A percentile compares a stretch with the other conserved stretches of the same genome.
These are phyloP conservation scores for Lepidium campestre DNA, from an alignment of 441 rosid genomes.

Conservation along the genomic window DNA sequence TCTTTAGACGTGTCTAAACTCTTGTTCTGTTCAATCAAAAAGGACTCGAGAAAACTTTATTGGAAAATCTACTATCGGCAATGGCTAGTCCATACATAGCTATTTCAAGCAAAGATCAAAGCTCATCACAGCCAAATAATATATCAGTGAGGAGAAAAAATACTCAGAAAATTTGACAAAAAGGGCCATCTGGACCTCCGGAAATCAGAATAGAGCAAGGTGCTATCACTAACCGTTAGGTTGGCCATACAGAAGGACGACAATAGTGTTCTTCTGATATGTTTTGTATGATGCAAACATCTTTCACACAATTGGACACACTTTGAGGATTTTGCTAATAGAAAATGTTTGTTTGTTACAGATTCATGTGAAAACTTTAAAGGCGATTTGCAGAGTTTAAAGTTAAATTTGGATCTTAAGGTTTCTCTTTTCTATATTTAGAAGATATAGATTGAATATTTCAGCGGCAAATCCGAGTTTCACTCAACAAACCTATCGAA, in stretches of 20 bases:
- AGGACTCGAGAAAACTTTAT: background rate
- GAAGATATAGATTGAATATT: background rate
- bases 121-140: too few relatives aligned
- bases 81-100: background rate
- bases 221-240: background rate
- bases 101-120: too few relatives aligned
- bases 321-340: background rate
- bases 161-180: background rate
- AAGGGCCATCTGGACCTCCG: background rate
- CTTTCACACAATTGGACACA: background rate
- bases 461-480: background rate
- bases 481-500: background rate
- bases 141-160: too few relatives aligned
- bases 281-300: background rate
- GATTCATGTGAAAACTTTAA: background rate
- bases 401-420: background rate
- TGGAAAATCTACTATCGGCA: background rate
- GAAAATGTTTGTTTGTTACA: background rate
- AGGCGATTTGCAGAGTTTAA: background rate
- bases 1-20: background rate
- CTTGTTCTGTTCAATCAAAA: background rate
- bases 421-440: background rate
- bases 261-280: background rate
- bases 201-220: background rate
- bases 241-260: background rate